Percentiles rank a stretch among this genome's conserved stretches.
Evolutionary conservation across 352 stramenopile species (phyloP).

Genomic region (Pythium vanterpoolii): DNA sequence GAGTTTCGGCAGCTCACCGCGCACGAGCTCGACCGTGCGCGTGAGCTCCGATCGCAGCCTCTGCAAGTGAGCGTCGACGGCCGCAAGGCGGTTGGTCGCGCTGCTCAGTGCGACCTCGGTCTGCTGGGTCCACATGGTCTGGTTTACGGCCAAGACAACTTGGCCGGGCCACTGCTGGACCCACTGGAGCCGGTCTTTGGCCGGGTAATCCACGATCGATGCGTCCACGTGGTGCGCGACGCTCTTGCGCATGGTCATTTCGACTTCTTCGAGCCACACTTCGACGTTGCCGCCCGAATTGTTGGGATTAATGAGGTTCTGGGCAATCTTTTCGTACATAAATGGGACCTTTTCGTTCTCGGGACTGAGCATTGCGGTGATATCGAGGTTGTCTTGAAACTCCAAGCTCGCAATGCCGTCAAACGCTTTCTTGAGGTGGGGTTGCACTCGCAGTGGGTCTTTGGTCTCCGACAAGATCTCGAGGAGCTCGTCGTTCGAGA

Average conservation of each 20-base stretch:
- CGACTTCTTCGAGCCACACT: slow-evolving; percentile 80
- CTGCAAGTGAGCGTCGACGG: slow-evolving; percentile 63
- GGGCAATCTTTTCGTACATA: slow-evolving; percentile 80
- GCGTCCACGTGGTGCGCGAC: slow-evolving; percentile 77
- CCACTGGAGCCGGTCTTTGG: slow-evolving; percentile 88
- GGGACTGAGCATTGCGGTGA: slow-evolving; percentile 87
- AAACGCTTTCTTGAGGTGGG: slow-evolving; percentile 93
- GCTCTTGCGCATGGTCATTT: slow-evolving; percentile 86
- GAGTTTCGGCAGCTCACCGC: slow-evolving; percentile 90
- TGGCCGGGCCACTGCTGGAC: slow-evolving; percentile 92
- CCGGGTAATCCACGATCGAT: slow-evolving; percentile 84
- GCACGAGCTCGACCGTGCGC: slow-evolving; percentile 90
- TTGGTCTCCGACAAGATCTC: slow-evolving; percentile 93
- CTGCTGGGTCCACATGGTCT: slow-evolving; percentile 89
- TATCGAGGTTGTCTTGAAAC: slow-evolving; percentile 91
- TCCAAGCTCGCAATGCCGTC: slow-evolving; percentile 92
- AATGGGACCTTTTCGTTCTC: slow-evolving; percentile 90
- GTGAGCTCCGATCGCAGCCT: slow-evolving; percentile 75
- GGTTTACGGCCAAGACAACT: slow-evolving; percentile 91
- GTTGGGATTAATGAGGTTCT: slow-evolving; percentile 92
- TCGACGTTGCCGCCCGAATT: slow-evolving; percentile 93
- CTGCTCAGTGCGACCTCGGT: slow-evolving; percentile 67
- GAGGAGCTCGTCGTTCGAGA: slow-evolving; percentile 93
- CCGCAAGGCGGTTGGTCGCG: slow-evolving; percentile 28
- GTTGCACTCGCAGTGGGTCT: slow-evolving; percentile 92